Evolutionary conservation across 2,329 filamentous ascomycete species (phyloP).

Genomic region (Hypoxylon sp.): DNA sequence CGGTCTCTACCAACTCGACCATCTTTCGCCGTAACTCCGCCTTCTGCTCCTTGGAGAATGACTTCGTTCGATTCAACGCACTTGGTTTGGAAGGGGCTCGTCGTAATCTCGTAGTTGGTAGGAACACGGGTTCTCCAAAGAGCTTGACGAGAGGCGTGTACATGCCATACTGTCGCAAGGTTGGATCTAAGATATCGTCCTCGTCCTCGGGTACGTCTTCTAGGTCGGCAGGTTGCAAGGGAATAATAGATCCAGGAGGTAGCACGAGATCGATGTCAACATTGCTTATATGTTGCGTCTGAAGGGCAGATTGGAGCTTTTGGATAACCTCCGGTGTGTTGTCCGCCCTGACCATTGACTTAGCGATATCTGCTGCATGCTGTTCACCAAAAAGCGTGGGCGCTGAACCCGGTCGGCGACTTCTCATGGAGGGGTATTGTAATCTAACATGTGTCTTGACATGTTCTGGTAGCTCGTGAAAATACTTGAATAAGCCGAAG

Average conservation of each 20-base stretch:
- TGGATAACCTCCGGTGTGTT: conserved; percentile 79
- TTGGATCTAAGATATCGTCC: conserved; percentile 75
- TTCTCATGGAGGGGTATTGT: conserved; percentile 66
- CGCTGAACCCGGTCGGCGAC: conserved; percentile 72
- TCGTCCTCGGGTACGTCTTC: conserved; percentile 73
- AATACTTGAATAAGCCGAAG: conserved; percentile 95
- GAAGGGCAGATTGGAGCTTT: conserved; percentile 80
- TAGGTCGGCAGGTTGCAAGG: conserved; percentile 69
- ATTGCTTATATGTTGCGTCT: conserved; percentile 85
- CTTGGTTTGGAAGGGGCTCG: conserved; percentile 90
- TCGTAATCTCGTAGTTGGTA: conserved; percentile 86
- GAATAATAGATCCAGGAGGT: conserved; percentile 81
- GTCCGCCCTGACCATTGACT: conserved; percentile 85
- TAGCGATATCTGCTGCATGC: conserved; percentile 91
- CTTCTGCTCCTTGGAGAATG: conserved; percentile 85
- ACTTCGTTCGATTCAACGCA: conserved; percentile 80
- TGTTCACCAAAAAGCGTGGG: conserved; percentile 86
- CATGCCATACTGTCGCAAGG: conserved; percentile 77
- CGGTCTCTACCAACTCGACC: conserved; percentile 90
- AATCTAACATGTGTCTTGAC: conserved; percentile 79
- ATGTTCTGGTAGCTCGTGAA: conserved; percentile 82
- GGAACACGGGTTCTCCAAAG: conserved; percentile 85
- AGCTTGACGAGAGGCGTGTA: conserved; percentile 83
- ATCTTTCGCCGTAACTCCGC: conserved; percentile 88
- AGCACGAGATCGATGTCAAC: conserved; percentile 90